Base-by-base conservation (phyloP, 257 asterid species). In the Anisodus acutangulus region DNA sequence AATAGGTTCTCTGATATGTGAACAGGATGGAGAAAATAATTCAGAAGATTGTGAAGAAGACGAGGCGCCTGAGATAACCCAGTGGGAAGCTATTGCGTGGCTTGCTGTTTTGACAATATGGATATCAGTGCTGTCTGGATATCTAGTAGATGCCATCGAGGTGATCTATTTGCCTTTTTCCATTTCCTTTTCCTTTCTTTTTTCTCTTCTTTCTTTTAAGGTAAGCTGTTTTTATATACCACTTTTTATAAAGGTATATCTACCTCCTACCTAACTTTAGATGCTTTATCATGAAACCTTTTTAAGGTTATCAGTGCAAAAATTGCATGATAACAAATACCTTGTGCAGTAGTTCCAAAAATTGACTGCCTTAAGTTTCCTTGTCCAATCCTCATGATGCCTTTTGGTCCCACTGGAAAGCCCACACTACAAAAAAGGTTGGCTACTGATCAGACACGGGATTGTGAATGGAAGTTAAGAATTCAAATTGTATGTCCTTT, bases 131-230 rank as follows among this genome's bases (percentile, higher is more conserved):
- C 88, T 97, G 55, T 97, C 99, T 17, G 99, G 96, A 83, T 97
- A 93, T 90, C 98, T 95, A 39, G 98, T 97, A 37, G 97, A 95
- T 84, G 97, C 98, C 80, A 93, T 97, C 43, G 92, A 93, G 98
- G 99, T 97, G 87, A 81, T 15, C 31, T 68, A 67, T 67, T 82
- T 58, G 37, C 39, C 59, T 35, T 68, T 19, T 58, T 37, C 68
- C 51, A 16, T 68, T 82, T 53, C 57, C 51, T 51, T 68, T 82
- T 63, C 43, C 78, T 7, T 15, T 7, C 16, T 26, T 59, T 82
- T 82, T 17, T 16, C 54, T 13, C 51, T 22, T 35, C 51, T 82
- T 81, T 53, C 51, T 67, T 67, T 53, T 37, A 51, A 2, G 80
- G 67, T 31, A 69, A 41, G 78, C 35, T 13, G 15, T 57, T 45